These are phyloP conservation scores for Capronia coronata DNA, from an alignment of 2,329 filamentous ascomycete genomes.

Conservation along the genomic window DNA sequence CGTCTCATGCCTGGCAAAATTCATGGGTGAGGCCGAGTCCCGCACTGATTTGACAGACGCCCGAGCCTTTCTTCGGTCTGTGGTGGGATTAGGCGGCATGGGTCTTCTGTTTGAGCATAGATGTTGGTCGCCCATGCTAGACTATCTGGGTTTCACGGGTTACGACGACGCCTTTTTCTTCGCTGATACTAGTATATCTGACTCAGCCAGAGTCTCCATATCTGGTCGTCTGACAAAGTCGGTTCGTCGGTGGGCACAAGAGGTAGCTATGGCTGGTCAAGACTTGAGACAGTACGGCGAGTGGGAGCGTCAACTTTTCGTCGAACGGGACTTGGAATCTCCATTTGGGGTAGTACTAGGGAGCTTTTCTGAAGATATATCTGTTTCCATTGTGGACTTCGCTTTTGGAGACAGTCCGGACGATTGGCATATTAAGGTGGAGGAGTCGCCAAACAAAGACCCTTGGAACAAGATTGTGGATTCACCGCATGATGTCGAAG, in stretches of 20 bases:
- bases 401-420: constrained; percentile 1
- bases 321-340: too few species aligned
- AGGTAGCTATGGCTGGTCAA: constrained; percentile 8
- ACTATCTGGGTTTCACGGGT: background rate
- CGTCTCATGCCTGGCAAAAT: background rate
- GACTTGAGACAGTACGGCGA: constrained; percentile 4
- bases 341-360: too few species aligned
- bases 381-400: background rate
- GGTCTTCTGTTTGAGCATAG: background rate
- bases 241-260: constrained; percentile 7
- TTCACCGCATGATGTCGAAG: background rate
- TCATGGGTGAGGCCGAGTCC: too few species aligned
- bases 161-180: too few species aligned
- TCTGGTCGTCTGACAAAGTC: constrained; percentile 2
- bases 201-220: background rate
- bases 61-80: constrained; percentile 1
- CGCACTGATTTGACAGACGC: background rate
- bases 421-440: constrained; percentile 13
- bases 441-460: constrained; percentile 6
- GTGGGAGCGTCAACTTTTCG: constrained; percentile 3
- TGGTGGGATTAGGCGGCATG: constrained; percentile 2
- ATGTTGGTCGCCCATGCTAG: constrained; percentile 1
- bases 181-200: too few species aligned
- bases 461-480: too few species aligned
- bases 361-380: too few species aligned